phyloP scores from a whole-genome alignment of 2,329 filamentous ascomycete genomes.

The Chaetomium olivaceum region DNA sequence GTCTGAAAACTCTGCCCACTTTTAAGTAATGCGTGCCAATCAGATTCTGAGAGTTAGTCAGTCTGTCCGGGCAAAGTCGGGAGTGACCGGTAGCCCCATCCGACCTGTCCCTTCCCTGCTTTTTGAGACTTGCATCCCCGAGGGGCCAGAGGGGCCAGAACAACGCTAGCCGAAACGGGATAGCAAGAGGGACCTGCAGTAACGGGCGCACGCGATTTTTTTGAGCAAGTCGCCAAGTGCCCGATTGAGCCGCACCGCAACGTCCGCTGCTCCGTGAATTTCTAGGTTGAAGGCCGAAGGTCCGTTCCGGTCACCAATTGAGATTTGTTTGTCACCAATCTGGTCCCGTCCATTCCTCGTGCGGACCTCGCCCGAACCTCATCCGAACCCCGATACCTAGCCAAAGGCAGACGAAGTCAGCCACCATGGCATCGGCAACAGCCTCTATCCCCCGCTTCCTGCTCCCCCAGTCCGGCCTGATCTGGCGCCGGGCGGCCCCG shows the following conservation, averaged over 20 bases:
- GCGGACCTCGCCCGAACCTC: not conserved
- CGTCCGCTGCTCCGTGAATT: constrained; percentile 9
- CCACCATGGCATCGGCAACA: constrained; percentile 43
- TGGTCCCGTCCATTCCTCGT: not conserved
- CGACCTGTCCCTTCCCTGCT: constrained; percentile 11
- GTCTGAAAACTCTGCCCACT: constrained; percentile 18
- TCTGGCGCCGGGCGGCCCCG: constrained; percentile 50
- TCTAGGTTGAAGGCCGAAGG: not conserved
- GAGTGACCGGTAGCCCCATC: constrained; percentile 27
- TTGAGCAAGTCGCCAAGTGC: not conserved
- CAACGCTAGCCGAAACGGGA: constrained; percentile 19
- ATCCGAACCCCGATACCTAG: not conserved
- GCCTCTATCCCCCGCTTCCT: constrained; percentile 64
- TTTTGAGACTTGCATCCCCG: not conserved
- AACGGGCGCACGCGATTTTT: constrained; percentile 23
- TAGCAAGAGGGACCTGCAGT: constrained; percentile 11
- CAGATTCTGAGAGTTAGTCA: constrained; percentile 28
- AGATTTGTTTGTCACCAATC: not conserved
- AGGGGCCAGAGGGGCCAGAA: not conserved
- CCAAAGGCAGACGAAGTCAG: not conserved
- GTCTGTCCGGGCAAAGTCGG: constrained; percentile 31
- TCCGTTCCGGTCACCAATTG: not conserved
- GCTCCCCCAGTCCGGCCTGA: constrained; percentile 60
- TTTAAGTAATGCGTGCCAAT: constrained; percentile 24
- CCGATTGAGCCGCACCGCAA: constrained; percentile 29